A percentile compares a stretch with the other conserved stretches of the same genome.
These are phyloP conservation scores for Vitis hybrid DNA, from an alignment of 177 flowering plant genomes.

Conservation along the genomic window DNA sequence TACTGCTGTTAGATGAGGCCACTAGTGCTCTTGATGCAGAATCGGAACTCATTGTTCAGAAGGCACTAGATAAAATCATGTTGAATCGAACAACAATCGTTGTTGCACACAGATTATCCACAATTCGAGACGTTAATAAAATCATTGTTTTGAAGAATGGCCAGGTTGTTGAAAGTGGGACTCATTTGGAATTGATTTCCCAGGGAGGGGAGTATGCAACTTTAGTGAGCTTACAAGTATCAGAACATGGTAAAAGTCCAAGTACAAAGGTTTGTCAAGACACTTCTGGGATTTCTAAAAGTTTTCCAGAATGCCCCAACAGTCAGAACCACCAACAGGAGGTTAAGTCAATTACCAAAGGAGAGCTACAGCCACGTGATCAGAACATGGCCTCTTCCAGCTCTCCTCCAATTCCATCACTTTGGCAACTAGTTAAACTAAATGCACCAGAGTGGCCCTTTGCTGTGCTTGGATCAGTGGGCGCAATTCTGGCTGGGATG, in stretches of 20 bases:
- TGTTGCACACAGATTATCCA: constrained; percentile 72
- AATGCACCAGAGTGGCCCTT: constrained; percentile 73
- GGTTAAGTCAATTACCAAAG: constrained; percentile 7
- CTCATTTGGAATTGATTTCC: constrained; percentile 50
- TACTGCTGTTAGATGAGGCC: constrained; percentile 71
- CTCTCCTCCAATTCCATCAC: constrained; percentile 32
- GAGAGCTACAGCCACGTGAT: constrained; percentile 16
- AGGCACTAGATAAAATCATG: constrained; percentile 52
- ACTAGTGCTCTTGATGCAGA: constrained; percentile 73
- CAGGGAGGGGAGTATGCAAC: constrained; percentile 61
- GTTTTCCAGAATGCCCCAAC: constrained; percentile 21
- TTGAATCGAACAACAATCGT: constrained; percentile 51
- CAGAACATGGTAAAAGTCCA: constrained; percentile 17
- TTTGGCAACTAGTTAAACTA: constrained; percentile 54
- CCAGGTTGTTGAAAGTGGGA: constrained; percentile 60
- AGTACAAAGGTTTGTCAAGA: constrained; percentile 15
- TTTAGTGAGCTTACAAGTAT: constrained; percentile 55
- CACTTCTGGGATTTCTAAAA: constrained; percentile 15
- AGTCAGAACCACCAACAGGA: constrained; percentile 17
- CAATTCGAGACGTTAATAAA: constrained; percentile 50
- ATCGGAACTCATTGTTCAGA: constrained; percentile 60
- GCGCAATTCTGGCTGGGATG: constrained; percentile 70
- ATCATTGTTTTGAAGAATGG: constrained; percentile 67
- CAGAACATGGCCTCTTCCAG: constrained; percentile 1
- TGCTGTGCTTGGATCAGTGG: constrained; percentile 69